Evolutionary conservation across 495 filamentous ascomycete genomes (phyloP), one percentile per base, ranked within the genome.

Genomic region (Chaetomium cochliodes): DNA sequence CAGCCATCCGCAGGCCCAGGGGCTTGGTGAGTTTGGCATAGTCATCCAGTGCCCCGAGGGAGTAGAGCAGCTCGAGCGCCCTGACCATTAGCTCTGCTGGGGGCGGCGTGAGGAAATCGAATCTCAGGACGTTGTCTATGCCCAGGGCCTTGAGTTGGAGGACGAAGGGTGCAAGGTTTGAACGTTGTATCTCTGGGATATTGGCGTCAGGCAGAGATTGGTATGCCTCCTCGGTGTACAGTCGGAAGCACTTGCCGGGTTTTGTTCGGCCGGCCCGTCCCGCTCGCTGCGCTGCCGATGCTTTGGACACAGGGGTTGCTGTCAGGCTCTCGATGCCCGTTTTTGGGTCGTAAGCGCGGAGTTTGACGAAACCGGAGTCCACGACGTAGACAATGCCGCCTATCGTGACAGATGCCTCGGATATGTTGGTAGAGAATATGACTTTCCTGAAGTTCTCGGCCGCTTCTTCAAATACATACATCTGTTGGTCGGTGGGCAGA

Each of bases 71-170:
- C 72, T 99, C 94, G 4, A 97, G 83, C 18, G 90, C 96, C 52
- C 92, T 90, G 53, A 89, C 87, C 76, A 97, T 86, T 28, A 97
- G 85, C 67, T 96, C 90, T 12, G 92, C 86, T 1, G 94, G 93
- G 33, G 94, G 94, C 18, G 92, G 80, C 13, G 96, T 96, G 62
- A 96, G 76, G 72, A 93, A 98, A 67, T 91, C 87, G 73, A 98
- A 99, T 23, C 92, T 87, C 9, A 91, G 86, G 33, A 98, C 89
- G 74, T 99, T 98, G 74, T 96, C 93, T 69, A 99, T 96, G 0
- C 96, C 96, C 20, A 99, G 81, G 20, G 93, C 94, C 75, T 98
- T 97, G 59, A 99, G 86, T 75, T 98, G 93, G 63, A 98, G 86
- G 52, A 99, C 85, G 26, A 92, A 85, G 0, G 93, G 91, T 0